These are phyloP conservation scores for Trichoderma simmonsii DNA, from an alignment of 2,329 filamentous ascomycete species.

Conservation along the genomic window DNA sequence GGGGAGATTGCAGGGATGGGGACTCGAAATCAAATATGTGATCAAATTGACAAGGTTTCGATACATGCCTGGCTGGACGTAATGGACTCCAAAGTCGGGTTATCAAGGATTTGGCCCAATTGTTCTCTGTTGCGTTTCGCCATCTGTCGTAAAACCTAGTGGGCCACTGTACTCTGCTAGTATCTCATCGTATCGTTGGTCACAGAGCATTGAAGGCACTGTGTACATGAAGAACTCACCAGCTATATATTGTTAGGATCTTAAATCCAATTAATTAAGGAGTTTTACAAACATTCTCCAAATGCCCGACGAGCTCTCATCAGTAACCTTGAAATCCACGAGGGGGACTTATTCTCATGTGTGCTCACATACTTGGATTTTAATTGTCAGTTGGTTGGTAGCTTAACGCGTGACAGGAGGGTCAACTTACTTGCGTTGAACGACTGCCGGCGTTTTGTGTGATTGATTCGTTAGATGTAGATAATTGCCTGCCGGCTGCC, in stretches of 20 bases:
- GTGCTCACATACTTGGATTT: not conserved
- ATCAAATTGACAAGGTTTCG: not conserved
- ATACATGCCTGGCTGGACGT: not conserved
- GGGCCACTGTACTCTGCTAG: not conserved
- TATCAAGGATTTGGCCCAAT: not conserved
- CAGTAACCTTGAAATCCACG: not conserved
- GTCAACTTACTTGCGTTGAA: not conserved
- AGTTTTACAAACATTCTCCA: not conserved
- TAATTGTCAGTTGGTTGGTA: not conserved
- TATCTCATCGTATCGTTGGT: not conserved
- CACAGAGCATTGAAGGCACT: not conserved
- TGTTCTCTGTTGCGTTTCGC: not conserved
- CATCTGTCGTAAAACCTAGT: not conserved
- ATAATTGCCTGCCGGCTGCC: not conserved
- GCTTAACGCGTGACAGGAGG: not conserved
- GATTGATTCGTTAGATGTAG: accelerated
- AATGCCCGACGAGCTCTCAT: not conserved
- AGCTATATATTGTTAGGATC: not conserved
- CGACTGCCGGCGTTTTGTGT: accelerated
- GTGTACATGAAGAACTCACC: not conserved
- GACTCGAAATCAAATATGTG: not conserved
- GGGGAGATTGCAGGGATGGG: not conserved
- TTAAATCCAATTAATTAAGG: not conserved
- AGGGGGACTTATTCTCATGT: not conserved
- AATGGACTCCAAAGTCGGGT: not conserved